Evolutionary conservation across 1,284 basidiomycete genomes (phyloP).

Genomic region (Inonotus hispidus): DNA sequence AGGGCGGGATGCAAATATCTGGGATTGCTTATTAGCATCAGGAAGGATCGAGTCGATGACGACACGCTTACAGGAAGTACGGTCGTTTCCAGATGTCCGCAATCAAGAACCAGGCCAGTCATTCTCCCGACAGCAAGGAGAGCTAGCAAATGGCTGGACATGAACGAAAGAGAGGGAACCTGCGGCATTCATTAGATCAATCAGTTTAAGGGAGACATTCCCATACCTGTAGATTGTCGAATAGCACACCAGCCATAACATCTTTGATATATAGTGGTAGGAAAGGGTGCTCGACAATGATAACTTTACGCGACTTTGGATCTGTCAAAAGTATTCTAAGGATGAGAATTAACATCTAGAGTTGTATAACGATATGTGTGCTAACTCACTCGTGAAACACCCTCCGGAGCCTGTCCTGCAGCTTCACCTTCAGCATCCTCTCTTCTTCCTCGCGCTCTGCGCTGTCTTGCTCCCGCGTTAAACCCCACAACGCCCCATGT

Average conservation of each 20-base stretch:
- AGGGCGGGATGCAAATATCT: slow-evolving; percentile 88
- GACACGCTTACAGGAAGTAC: slow-evolving; percentile 69
- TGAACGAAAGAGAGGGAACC: slow-evolving; percentile 92
- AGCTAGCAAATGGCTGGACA: slow-evolving; percentile 79
- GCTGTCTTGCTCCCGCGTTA: slow-evolving; percentile 48
- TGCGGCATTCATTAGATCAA: slow-evolving; percentile 29
- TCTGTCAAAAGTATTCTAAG: slow-evolving; percentile 85
- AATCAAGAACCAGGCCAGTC: slow-evolving; percentile 90
- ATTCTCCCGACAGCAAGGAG: slow-evolving; percentile 83
- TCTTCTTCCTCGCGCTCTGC: slow-evolving; percentile 68
- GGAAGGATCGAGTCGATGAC: not conserved
- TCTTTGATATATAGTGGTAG: slow-evolving; percentile 86
- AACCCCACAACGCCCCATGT: slow-evolving; percentile 47
- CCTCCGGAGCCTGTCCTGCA: slow-evolving; percentile 65
- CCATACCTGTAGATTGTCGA: slow-evolving; percentile 83
- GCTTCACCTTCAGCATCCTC: slow-evolving; percentile 56
- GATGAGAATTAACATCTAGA: slow-evolving; percentile 21
- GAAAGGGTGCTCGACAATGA: slow-evolving; percentile 86
- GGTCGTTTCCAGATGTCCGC: slow-evolving; percentile 86
- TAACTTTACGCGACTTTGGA: slow-evolving; percentile 89
- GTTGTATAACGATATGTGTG: not conserved
- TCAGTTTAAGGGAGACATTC: not conserved
- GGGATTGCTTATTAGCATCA: slow-evolving; percentile 1
- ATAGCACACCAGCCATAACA: slow-evolving; percentile 79
- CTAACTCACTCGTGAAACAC: slow-evolving; percentile 80